These are phyloP conservation scores for Cystoderma amianthinum DNA, from an alignment of 768 basidiomycete genomes.

Conservation along the genomic window DNA sequence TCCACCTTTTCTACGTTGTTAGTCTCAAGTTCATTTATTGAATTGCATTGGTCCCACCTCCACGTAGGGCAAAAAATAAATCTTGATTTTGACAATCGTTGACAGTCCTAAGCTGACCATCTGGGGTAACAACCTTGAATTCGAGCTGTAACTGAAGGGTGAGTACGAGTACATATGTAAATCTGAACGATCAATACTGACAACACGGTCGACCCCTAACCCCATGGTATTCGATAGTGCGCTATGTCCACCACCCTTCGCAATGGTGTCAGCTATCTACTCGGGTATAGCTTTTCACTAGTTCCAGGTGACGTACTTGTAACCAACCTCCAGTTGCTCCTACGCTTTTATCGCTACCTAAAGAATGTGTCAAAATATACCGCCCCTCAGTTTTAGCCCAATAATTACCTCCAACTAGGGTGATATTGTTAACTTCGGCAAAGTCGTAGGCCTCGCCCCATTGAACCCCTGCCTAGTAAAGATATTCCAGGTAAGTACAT, in stretches of 20 bases:
- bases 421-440: conserved; percentile 35
- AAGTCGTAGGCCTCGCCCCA: conserved; percentile 36
- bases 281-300: neutral
- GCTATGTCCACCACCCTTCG: conserved; percentile 36
- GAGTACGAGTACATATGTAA: too few species aligned
- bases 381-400: conserved; percentile 23
- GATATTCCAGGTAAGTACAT: neutral
- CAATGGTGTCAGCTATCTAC: neutral
- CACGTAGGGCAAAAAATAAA: conserved; percentile 47
- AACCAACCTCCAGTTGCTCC: conserved; percentile 37
- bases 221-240: conserved; percentile 37
- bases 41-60: conserved; percentile 23
- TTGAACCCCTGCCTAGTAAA: conserved; percentile 33
- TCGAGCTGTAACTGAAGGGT: conserved; percentile 24
- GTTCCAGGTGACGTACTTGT: conserved; percentile 12
- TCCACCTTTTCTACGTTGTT: conserved; percentile 21
- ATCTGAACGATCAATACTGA: conserved; percentile 13
- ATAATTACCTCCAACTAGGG: conserved; percentile 33
- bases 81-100: conserved; percentile 45
- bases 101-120: conserved; percentile 34
- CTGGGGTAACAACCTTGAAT: conserved; percentile 47
- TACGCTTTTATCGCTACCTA: conserved; percentile 33
- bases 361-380: conserved; percentile 35
- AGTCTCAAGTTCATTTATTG: conserved; percentile 2
- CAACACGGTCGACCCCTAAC: conserved; percentile 38